Evolutionary conservation across 805 yeast species (phyloP).

Genomic region (Lipomyces chichibuensis): DNA sequence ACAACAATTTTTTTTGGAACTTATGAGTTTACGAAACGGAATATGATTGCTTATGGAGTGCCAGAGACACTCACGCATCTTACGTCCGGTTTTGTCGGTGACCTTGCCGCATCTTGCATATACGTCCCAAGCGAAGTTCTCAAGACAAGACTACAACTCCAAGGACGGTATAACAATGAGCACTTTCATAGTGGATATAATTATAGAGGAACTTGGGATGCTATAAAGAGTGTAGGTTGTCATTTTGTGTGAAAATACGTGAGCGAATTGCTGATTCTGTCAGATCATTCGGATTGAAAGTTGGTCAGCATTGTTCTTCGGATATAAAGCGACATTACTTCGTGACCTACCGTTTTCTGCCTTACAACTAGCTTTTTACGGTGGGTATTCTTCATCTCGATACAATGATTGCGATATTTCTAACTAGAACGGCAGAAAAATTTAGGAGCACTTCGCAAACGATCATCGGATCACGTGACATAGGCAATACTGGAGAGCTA

Average conservation of each 20-base stretch:
- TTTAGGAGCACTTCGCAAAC: constrained; percentile 46
- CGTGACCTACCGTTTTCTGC: constrained; percentile 97
- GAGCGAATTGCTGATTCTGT: not conserved
- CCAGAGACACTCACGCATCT: constrained; percentile 83
- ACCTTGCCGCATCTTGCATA: constrained; percentile 79
- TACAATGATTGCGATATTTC: not conserved
- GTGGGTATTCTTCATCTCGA: constrained; percentile 52
- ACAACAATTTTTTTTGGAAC: constrained; percentile 93
- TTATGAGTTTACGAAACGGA: constrained; percentile 79
- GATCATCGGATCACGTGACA: constrained; percentile 40
- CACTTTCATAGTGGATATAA: constrained; percentile 82
- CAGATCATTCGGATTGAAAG: constrained; percentile 71
- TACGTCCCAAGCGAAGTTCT: constrained; percentile 96
- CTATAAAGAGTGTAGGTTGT: constrained; percentile 52
- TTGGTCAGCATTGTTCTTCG: constrained; percentile 72
- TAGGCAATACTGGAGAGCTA: constrained; percentile 59
- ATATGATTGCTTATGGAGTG: constrained; percentile 61
- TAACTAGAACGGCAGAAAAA: constrained; percentile 14
- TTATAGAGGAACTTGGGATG: constrained; percentile 73
- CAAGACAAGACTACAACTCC: constrained; percentile 90
- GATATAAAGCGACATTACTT: constrained; percentile 90
- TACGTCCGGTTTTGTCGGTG: constrained; percentile 90
- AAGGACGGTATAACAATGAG: constrained; percentile 83
- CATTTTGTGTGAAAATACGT: not conserved
- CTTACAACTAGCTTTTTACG: constrained; percentile 93